Conservation (phyloP, 2,329 filamentous ascomycete species). For the Trichoderma polysporum region DNA sequence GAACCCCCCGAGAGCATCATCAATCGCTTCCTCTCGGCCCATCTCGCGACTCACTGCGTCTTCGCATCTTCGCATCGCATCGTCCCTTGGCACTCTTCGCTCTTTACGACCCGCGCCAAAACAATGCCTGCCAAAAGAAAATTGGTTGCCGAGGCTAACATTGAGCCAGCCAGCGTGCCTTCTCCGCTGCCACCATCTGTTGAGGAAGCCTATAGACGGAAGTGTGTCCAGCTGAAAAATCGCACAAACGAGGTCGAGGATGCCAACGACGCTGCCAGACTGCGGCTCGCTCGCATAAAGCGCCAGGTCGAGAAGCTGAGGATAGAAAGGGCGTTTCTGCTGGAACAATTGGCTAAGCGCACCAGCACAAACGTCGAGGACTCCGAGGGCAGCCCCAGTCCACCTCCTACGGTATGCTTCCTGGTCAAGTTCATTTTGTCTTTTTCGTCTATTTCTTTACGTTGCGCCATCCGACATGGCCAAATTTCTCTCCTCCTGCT, state of each 20-base stretch:
- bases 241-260: conserved; percentile 90
- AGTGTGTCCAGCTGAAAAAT: conserved; percentile 92
- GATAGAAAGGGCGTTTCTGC: conserved; percentile 74
- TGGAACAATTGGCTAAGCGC: conserved; percentile 71
- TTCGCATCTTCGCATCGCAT: conserved; percentile 1
- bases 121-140: conserved; percentile 40
- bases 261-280: conserved; percentile 79
- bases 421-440: not conserved
- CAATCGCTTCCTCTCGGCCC: not conserved
- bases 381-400: conserved; percentile 75
- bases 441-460: not conserved
- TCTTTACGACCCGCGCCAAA: conserved; percentile 1
- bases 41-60: conserved; percentile 7
- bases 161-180: conserved; percentile 48
- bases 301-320: conserved; percentile 90
- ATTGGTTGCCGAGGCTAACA: conserved; percentile 38
- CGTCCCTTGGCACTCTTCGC: not conserved
- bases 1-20: not conserved
- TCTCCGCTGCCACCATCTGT: conserved; percentile 79
- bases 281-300: conserved; percentile 76
- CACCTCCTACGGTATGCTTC: conserved; percentile 69
- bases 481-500: conserved; percentile 11
- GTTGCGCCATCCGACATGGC: not conserved
- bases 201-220: conserved; percentile 91
- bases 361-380: conserved; percentile 75